A percentile compares a stretch with the other conserved stretches of the same genome.
Evolutionary conservation across 306 rosid genomes (phyloP).

Genomic region (Gleditsia sinensis): DNA sequence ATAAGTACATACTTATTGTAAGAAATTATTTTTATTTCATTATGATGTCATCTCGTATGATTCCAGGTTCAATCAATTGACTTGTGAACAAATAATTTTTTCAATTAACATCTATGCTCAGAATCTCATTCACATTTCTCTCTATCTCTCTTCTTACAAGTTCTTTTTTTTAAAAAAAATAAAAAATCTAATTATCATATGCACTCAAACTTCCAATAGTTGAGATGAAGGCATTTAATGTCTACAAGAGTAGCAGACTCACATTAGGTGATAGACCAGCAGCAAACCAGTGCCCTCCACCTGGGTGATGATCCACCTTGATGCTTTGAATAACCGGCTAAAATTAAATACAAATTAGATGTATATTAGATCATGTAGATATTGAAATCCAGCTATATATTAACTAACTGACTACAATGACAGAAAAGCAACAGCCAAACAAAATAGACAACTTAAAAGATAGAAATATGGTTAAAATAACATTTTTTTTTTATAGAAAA

Average conservation of each 20-base stretch:
- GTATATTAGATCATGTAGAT: constrained; percentile 32
- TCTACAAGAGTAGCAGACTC: constrained; percentile 45
- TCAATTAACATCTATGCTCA: too few species aligned
- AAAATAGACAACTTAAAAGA: constrained; percentile 29
- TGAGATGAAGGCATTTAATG: constrained; percentile 26
- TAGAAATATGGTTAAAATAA: constrained; percentile 2
- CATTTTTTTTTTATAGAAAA: too few species aligned
- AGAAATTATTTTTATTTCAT: too few species aligned
- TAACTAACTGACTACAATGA: constrained; percentile 31
- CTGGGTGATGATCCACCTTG: constrained; percentile 97
- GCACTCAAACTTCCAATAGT: constrained; percentile 27
- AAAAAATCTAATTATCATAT: neutral
- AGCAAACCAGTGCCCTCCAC: constrained; percentile 99
- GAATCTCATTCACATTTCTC: neutral
- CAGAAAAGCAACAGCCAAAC: constrained; percentile 28
- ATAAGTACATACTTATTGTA: too few species aligned
- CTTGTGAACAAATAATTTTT: too few species aligned
- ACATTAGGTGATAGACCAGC: constrained; percentile 99
- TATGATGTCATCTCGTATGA: too few species aligned
- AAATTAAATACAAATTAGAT: constrained; percentile 36
- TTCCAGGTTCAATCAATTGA: too few species aligned
- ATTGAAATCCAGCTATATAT: constrained; percentile 21
- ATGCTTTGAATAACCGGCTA: constrained; percentile 87
- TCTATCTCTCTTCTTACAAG: neutral
- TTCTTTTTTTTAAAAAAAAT: neutral